These are phyloP conservation scores for Actinidia polygama DNA, from an alignment of 179 eudicot genomes.

Conservation along the genomic window DNA sequence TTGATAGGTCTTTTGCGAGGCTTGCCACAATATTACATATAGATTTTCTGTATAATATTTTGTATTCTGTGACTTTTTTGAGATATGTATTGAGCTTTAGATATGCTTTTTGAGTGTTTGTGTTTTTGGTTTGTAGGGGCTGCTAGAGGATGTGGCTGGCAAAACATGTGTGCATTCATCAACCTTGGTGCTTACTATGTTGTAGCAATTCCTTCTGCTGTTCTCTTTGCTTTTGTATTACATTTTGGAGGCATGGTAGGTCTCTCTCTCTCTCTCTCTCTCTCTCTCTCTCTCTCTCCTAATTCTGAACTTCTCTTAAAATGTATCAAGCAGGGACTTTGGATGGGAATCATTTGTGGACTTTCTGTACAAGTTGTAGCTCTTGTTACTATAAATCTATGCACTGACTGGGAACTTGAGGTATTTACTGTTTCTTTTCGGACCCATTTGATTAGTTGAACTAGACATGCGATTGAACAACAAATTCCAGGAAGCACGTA, in stretches of 20 bases:
- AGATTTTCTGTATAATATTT: too few relatives aligned
- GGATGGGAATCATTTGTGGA: constrained; percentile 72
- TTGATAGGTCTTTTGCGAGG: neutral
- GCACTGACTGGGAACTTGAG: constrained; percentile 64
- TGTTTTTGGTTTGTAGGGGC: constrained; percentile 41
- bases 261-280: neutral
- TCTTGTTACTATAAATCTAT: constrained; percentile 48
- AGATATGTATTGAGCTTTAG: neutral
- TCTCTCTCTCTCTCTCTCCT: neutral
- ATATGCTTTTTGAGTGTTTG: neutral
- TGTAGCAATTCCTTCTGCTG: constrained; percentile 64
- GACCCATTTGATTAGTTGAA: neutral
- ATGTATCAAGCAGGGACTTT: constrained; percentile 54
- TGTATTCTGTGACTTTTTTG: neutral
- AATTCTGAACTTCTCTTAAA: neutral
- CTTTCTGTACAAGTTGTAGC: constrained; percentile 54
- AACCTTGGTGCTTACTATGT: constrained; percentile 78
- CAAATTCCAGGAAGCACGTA: too few relatives aligned
- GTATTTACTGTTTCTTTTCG: constrained; percentile 17
- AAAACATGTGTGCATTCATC: constrained; percentile 54
- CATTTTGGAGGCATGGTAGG: constrained; percentile 70
- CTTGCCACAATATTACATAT: neutral
- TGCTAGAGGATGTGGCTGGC: constrained; percentile 91
- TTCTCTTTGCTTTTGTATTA: constrained; percentile 58
- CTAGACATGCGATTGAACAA: neutral